Evolutionary conservation across 2,329 filamentous ascomycete species (phyloP).

Genomic region (Sporothrix mexicana): DNA sequence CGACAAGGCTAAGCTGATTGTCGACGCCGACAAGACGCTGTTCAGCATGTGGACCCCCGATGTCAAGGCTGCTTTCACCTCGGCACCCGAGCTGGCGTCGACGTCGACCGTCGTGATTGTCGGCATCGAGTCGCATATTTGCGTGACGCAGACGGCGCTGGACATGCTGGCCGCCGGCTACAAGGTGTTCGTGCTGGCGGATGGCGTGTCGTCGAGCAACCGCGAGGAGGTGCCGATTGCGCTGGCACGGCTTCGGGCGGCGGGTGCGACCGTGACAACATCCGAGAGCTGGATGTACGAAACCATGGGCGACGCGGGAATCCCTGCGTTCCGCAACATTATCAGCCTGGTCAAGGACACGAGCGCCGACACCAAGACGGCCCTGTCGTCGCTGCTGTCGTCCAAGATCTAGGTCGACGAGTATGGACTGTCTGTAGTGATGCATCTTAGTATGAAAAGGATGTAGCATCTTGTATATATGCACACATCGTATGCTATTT

Average conservation of each 20-base stretch:
- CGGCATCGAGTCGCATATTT: constrained; percentile 93
- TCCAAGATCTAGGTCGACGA: constrained; percentile 51
- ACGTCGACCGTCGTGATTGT: constrained; percentile 69
- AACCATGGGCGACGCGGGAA: constrained; percentile 79
- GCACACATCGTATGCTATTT: not conserved
- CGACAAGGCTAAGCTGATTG: constrained; percentile 31
- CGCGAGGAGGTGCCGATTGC: constrained; percentile 79
- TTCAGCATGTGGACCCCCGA: constrained; percentile 87
- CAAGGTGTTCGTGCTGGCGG: constrained; percentile 83
- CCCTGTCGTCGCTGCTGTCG: constrained; percentile 69
- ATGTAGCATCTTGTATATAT: constrained; percentile 12
- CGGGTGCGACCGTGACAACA: constrained; percentile 79
- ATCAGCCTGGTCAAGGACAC: constrained; percentile 80
- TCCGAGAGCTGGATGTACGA: constrained; percentile 93
- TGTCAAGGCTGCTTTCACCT: constrained; percentile 52
- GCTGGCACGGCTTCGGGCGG: constrained; percentile 73
- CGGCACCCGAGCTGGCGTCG: constrained; percentile 25
- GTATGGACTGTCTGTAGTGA: not conserved
- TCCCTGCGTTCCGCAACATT: constrained; percentile 74
- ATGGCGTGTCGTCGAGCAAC: constrained; percentile 90
- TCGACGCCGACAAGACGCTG: constrained; percentile 78
- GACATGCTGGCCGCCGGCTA: constrained; percentile 79
- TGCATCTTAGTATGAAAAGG: not conserved
- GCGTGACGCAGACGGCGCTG: constrained; percentile 88
- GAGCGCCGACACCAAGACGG: constrained; percentile 70